These are phyloP conservation scores for Phytophthora macrochlamydospora DNA, from an alignment of 352 stramenopile genomes.

Conservation along the genomic window DNA sequence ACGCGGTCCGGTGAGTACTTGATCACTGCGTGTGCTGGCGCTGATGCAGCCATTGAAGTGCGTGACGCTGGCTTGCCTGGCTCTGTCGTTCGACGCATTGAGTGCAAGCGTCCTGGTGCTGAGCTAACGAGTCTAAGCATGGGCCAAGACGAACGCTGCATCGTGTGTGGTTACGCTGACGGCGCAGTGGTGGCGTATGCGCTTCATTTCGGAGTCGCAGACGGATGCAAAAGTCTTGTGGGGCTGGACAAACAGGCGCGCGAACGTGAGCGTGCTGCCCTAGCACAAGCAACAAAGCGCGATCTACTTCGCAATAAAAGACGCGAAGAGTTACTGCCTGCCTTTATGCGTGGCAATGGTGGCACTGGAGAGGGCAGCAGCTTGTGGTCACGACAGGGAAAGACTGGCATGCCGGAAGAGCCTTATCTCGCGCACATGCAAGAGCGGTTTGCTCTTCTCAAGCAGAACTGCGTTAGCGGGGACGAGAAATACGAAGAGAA, in stretches of 20 bases:
- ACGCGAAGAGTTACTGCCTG: conserved; percentile 50
- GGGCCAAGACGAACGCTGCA: conserved; percentile 82
- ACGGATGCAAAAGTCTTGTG: conserved; percentile 73
- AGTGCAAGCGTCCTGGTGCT: conserved; percentile 66
- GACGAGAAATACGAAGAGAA: conserved; percentile 69
- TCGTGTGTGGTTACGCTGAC: conserved; percentile 83
- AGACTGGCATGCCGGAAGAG: conserved; percentile 57
- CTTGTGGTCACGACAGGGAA: conserved; percentile 64
- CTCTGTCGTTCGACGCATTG: conserved; percentile 73
- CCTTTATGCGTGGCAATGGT: conserved; percentile 51
- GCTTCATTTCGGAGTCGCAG: conserved; percentile 80
- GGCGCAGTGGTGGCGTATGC: conserved; percentile 81
- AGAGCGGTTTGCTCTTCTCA: conserved; percentile 62
- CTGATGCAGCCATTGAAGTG: conserved; percentile 78
- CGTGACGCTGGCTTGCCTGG: conserved; percentile 63
- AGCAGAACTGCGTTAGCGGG: conserved; percentile 71
- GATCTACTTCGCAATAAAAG: conserved; percentile 70
- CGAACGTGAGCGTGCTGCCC: conserved; percentile 76
- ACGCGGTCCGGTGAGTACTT: conserved; percentile 83
- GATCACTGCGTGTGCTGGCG: conserved; percentile 63
- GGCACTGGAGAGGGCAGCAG: conserved; percentile 28
- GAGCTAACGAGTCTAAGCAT: conserved; percentile 76
- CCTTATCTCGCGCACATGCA: conserved; percentile 69
- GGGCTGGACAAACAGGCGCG: conserved; percentile 76
- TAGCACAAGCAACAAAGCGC: conserved; percentile 75